These are phyloP conservation scores for Elasticomyces elasticus DNA, from an alignment of 495 filamentous ascomycete species.

Conservation along the genomic window DNA sequence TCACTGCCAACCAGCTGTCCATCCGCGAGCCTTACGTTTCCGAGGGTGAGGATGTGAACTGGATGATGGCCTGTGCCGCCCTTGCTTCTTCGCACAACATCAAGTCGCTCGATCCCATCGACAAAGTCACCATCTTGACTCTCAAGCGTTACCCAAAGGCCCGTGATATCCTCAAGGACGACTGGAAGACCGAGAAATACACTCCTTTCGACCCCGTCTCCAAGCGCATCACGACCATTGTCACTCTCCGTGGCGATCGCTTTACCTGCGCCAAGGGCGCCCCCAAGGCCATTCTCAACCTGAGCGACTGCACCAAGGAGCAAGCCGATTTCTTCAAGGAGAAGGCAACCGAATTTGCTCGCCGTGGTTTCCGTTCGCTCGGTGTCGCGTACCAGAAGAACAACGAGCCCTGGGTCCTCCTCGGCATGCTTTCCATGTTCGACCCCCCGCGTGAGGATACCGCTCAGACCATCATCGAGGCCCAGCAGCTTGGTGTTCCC, in stretches of 20 bases:
- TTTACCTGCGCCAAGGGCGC: conserved; percentile 65
- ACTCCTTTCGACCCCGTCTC: conserved; percentile 70
- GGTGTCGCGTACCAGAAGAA: conserved; percentile 53
- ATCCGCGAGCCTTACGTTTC: conserved; percentile 67
- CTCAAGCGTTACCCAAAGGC: conserved; percentile 66
- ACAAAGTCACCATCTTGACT: conserved; percentile 66
- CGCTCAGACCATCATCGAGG: conserved; percentile 66
- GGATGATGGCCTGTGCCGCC: conserved; percentile 70
- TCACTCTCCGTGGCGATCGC: conserved; percentile 54
- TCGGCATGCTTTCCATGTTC: conserved; percentile 71
- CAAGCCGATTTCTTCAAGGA: conserved; percentile 55
- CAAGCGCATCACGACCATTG: conserved; percentile 64
- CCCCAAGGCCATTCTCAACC: conserved; percentile 60
- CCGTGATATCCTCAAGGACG: conserved; percentile 55
- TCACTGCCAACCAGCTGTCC: conserved; percentile 65
- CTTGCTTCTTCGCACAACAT: conserved; percentile 68
- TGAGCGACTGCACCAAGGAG: conserved; percentile 55
- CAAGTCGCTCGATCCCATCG: conserved; percentile 67
- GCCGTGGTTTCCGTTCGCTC: conserved; percentile 72
- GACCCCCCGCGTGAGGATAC: conserved; percentile 70
- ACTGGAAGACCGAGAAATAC: conserved; percentile 67
- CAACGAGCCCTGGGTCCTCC: conserved; percentile 46
- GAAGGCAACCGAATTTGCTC: conserved; percentile 64
- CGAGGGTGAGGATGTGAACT: conserved; percentile 66
- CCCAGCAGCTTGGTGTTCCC: conserved; percentile 63